Conservation (phyloP, 2,329 filamentous ascomycete genomes). For the Zopfia rhizophila region DNA sequence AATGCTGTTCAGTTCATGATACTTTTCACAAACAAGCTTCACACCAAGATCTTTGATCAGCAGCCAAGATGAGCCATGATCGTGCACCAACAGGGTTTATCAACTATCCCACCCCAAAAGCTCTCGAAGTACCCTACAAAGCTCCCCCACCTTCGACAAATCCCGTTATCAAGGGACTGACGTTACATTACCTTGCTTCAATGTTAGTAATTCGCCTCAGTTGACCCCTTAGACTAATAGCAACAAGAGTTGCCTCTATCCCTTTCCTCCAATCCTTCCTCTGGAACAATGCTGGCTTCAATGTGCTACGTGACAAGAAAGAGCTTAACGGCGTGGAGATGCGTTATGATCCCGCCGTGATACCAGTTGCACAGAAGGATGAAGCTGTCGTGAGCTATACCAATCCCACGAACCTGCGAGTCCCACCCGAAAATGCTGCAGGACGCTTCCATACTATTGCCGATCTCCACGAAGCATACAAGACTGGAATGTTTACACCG, state of each 20-base stretch:
- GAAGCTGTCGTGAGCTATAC: conserved; percentile 32
- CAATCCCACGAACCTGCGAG: conserved; percentile 31
- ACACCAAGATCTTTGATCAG: too few species aligned
- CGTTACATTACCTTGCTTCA: conserved; percentile 70
- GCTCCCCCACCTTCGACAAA: conserved; percentile 62
- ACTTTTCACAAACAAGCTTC: too few species aligned
- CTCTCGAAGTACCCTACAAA: conserved; percentile 45
- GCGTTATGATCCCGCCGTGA: conserved; percentile 68
- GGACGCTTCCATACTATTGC: conserved; percentile 65
- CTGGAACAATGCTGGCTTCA: conserved; percentile 78
- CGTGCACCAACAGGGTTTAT: conserved; percentile 35
- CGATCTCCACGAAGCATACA: conserved; percentile 82
- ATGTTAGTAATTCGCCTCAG: conserved; percentile 59
- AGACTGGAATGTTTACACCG: conserved; percentile 75
- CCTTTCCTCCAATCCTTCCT: conserved; percentile 70
- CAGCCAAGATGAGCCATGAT: conserved; percentile 35
- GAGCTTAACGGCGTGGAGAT: conserved; percentile 65
- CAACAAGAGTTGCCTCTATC: conserved; percentile 66
- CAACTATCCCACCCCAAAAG: conserved; percentile 48
- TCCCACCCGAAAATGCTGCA: conserved; percentile 24
- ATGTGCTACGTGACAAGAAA: conserved; percentile 64
- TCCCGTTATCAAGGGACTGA: conserved; percentile 73
- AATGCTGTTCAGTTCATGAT: too few species aligned
- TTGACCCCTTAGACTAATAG: conserved; percentile 12
- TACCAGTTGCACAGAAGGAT: conserved; percentile 51